These are phyloP conservation scores for Acmispon strigosus DNA, from an alignment of 306 rosid genomes.

Conservation along the genomic window DNA sequence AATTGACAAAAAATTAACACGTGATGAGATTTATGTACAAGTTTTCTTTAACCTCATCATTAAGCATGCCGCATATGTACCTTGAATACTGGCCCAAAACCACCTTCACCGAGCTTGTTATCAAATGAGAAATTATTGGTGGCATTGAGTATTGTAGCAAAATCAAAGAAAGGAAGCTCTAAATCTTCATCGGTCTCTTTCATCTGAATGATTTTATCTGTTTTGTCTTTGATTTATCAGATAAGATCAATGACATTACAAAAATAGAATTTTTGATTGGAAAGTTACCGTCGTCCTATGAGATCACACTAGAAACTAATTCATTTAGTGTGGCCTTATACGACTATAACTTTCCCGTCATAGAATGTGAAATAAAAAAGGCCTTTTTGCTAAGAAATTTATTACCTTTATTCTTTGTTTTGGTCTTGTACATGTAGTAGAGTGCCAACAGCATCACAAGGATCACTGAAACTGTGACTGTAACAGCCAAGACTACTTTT, in stretches of 20 bases:
- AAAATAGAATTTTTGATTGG: too few species aligned
- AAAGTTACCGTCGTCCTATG: too few species aligned
- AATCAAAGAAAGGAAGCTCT: slow-evolving; percentile 41
- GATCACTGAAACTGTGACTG: neutral
- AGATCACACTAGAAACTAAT: too few species aligned
- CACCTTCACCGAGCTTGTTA: slow-evolving; percentile 56
- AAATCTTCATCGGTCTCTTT: slow-evolving; percentile 10
- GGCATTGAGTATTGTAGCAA: slow-evolving; percentile 37
- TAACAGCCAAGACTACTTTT: neutral
- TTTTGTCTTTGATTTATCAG: too few species aligned
- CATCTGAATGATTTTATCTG: too few species aligned
- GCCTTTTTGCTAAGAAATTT: too few species aligned
- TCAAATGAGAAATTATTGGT: slow-evolving; percentile 32
- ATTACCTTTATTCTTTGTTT: neutral
- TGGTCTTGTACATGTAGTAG: neutral
- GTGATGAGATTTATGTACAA: too few species aligned
- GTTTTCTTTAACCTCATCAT: too few species aligned
- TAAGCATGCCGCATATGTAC: neutral
- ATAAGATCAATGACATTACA: too few species aligned
- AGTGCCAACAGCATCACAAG: neutral
- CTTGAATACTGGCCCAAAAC: slow-evolving; percentile 55
- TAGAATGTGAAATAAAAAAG: too few species aligned
- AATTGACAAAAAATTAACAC: neutral
- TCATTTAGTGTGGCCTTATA: too few species aligned
- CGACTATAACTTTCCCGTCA: too few species aligned